Conservation (phyloP, 2,329 filamentous ascomycete genomes). For the Ascochyta lentis region DNA sequence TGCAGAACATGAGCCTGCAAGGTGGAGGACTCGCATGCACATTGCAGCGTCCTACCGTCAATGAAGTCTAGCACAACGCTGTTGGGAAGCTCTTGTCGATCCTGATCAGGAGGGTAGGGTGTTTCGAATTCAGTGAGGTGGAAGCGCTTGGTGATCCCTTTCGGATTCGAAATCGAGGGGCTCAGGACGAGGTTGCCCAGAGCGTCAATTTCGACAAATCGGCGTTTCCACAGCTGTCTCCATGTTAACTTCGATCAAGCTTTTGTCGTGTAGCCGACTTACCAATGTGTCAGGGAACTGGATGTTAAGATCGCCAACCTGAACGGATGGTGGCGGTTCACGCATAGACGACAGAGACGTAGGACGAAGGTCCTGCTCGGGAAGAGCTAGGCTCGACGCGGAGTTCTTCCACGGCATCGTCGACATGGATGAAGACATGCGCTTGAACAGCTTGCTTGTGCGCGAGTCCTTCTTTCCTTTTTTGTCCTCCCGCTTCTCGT, state of each 20-base stretch:
- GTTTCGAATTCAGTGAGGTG: constrained; percentile 82
- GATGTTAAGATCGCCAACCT: constrained; percentile 90
- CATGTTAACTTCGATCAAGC: constrained; percentile 7
- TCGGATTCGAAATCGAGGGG: constrained; percentile 68
- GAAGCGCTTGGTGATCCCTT: constrained; percentile 76
- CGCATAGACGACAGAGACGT: constrained; percentile 39
- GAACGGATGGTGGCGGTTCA: constrained; percentile 63
- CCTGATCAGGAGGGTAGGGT: constrained; percentile 85
- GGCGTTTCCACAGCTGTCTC: constrained; percentile 82
- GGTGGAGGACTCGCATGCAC: constrained; percentile 55
- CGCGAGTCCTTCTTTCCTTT: constrained; percentile 62
- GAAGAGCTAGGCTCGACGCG: constrained; percentile 45
- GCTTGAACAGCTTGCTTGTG: constrained; percentile 68
- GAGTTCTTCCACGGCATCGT: constrained; percentile 59
- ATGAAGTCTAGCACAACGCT: constrained; percentile 72
- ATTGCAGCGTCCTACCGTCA: constrained; percentile 68
- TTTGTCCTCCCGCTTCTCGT: constrained; percentile 51
- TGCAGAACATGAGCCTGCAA: constrained; percentile 47
- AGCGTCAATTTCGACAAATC: constrained; percentile 84
- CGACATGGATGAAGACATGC: constrained; percentile 68
- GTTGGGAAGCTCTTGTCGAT: constrained; percentile 90
- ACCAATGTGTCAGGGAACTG: constrained; percentile 92
- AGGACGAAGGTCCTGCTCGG: constrained; percentile 47
- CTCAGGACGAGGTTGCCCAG: constrained; percentile 84
- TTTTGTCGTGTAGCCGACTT: constrained; percentile 27